Conservation (phyloP, 2,329 filamentous ascomycete genomes). For the Fusarium globosum region DNA sequence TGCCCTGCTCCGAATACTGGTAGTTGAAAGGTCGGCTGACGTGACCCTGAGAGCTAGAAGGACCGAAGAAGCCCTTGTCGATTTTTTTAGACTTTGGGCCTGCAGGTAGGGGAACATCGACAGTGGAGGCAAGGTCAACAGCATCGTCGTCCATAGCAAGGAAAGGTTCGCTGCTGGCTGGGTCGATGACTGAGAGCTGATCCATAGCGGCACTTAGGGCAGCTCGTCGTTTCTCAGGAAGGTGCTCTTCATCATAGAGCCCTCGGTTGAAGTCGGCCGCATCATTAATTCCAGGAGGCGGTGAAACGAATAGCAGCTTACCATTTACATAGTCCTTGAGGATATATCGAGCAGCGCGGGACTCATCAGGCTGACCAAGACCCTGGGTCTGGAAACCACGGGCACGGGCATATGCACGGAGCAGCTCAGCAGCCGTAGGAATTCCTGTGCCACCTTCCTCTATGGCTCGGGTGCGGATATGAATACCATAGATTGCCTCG, state of each 20-base stretch:
- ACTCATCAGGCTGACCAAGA: slow-evolving; percentile 91
- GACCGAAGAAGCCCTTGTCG: slow-evolving; percentile 90
- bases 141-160: slow-evolving; percentile 48
- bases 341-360: slow-evolving; percentile 86
- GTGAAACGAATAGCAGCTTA: slow-evolving; percentile 91
- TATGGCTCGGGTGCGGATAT: slow-evolving; percentile 79
- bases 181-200: slow-evolving; percentile 55
- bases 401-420: slow-evolving; percentile 87
- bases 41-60: slow-evolving; percentile 71
- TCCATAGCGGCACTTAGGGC: slow-evolving; percentile 66
- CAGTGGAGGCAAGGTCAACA: slow-evolving; percentile 49
- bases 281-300: slow-evolving; percentile 81
- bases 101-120: slow-evolving; percentile 64
- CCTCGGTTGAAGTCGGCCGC: slow-evolving; percentile 84
- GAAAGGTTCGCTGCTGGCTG: slow-evolving; percentile 38
- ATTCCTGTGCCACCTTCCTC: slow-evolving; percentile 94
- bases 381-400: slow-evolving; percentile 92
- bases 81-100: slow-evolving; percentile 81
- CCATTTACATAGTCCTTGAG: slow-evolving; percentile 98
- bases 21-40: slow-evolving; percentile 86
- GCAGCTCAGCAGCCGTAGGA: slow-evolving; percentile 85
- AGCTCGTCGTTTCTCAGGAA: slow-evolving; percentile 83
- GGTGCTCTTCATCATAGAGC: slow-evolving; percentile 83
- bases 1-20: slow-evolving; percentile 86
- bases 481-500: slow-evolving; percentile 93